Evolutionary conservation across 2,329 filamentous ascomycete species (phyloP), one percentile per base, ranked within the genome.

Genomic region (Fusarium duplospermum): DNA sequence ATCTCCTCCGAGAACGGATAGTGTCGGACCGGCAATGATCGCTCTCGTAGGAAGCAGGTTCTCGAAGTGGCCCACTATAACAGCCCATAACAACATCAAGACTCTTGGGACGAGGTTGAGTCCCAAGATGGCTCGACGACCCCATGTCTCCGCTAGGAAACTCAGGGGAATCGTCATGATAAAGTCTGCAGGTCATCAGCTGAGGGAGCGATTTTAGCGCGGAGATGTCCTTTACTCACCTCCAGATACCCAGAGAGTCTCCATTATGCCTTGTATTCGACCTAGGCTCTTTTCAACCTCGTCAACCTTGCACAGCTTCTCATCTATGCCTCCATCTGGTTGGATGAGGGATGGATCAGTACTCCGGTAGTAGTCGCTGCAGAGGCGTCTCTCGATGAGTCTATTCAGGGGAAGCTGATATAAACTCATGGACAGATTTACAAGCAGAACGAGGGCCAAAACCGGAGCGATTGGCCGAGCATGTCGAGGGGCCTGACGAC

Each of bases 271-370:
- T 66, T 88, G 86, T 6, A 90, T 82, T 82, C 86, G 85, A 4
- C 88, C 89, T 10, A 90, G 80, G 18, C 81, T 80, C 64, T 85
- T 81, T 76, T 90, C 88, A 6, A 90, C 83, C 14, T 77, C 78
- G 66, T 89, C 84, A 11, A 87, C 77, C 75, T 91, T 91, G 79
- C 89, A 91, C 4, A 88, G 76, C 66, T 83, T 79, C 78, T 91
- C 89, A 2, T 85, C 82, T 2, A 90, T 79, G 24, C 79, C 79
- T 6, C 85, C 86, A 61, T 83, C 82, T 0, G 79, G 70, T 6
- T 59, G 27, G 1, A 79, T 60, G 1, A 45, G 16, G 0, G 64
- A 70, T 52, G 85, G 85, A 11, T 88, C 83, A 4, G 82, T 78
- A 9, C 63, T 71, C 16, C 67, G 67, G 74, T 90, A 90, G 76